These are phyloP conservation scores for Chlorella sp. DNA, from an alignment of 139 green algal species.

Conservation along the genomic window DNA sequence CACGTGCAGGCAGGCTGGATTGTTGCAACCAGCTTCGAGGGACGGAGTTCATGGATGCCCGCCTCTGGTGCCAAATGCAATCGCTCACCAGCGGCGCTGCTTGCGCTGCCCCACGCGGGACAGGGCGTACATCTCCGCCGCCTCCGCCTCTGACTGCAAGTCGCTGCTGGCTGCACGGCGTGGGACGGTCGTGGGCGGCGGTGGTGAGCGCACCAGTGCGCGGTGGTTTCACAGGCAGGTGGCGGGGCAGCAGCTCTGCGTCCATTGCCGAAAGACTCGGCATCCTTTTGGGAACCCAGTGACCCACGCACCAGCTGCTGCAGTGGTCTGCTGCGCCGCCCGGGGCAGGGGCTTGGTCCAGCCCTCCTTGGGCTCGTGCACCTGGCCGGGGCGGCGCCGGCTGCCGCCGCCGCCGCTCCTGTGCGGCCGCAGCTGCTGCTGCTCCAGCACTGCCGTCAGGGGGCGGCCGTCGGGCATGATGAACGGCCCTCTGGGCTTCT, in stretches of 20 bases:
- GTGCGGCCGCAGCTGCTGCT: not conserved
- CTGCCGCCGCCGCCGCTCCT: not conserved
- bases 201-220: no score
- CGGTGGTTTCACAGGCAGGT: no score
- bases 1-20: no score
- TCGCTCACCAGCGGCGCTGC: not conserved
- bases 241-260: no score
- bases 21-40: no score
- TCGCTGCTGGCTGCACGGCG: not conserved
- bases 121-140: constrained; percentile 42
- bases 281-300: no score
- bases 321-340: not conserved
- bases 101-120: constrained; percentile 46
- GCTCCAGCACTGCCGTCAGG: not conserved
- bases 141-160: constrained; percentile 35
- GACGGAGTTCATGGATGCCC: no score
- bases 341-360: constrained; percentile 19
- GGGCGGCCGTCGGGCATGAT: constrained; percentile 53
- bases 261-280: no score
- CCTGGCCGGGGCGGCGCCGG: not conserved
- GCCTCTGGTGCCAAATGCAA: no score
- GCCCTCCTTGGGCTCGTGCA: not conserved
- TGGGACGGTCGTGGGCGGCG: no score
- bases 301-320: not conserved
- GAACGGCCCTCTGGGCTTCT: constrained; percentile 35